These are phyloP conservation scores for Tirmania nivea DNA, from an alignment of 495 filamentous ascomycete genomes.

Conservation along the genomic window DNA sequence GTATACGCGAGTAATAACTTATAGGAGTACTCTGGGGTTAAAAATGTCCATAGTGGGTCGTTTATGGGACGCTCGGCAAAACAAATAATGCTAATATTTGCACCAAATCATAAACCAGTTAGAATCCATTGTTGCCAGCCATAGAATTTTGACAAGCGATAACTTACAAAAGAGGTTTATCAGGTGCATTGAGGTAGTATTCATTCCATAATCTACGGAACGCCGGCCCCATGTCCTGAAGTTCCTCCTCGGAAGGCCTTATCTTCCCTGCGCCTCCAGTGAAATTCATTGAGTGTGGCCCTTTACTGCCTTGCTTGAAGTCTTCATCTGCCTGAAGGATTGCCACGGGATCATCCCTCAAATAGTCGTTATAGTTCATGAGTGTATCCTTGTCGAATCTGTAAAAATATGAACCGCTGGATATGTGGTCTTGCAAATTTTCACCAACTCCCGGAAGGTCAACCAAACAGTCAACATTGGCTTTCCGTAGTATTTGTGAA, in stretches of 20 bases:
- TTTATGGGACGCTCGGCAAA: too few species aligned
- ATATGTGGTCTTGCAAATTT: slow-evolving; percentile 30
- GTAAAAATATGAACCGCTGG: slow-evolving; percentile 9
- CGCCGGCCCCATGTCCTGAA: slow-evolving; percentile 10
- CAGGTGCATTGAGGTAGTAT: slow-evolving; percentile 6
- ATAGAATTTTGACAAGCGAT: too few species aligned
- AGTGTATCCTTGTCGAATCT: slow-evolving; percentile 2
- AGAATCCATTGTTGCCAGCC: too few species aligned
- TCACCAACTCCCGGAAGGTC: slow-evolving; percentile 28
- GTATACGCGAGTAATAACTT: slow-evolving; percentile 16
- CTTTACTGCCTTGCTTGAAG: slow-evolving; percentile 8
- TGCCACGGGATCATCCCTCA: slow-evolving; percentile 5
- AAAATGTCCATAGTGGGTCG: too few species aligned
- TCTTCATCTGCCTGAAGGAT: slow-evolving; percentile 4
- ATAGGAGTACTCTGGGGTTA: too few species aligned
- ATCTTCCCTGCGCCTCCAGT: slow-evolving; percentile 14
- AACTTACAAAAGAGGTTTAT: slow-evolving; percentile 8
- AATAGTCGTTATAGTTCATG: slow-evolving; percentile 11
- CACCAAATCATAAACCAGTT: too few species aligned
- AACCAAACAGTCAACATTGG: too few species aligned
- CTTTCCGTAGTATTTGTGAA: slow-evolving; percentile 14
- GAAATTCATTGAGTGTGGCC: slow-evolving; percentile 10
- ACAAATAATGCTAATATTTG: too few species aligned
- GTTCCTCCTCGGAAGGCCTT: slow-evolving; percentile 9
- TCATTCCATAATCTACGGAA: slow-evolving; percentile 11